Percentiles rank a stretch among this genome's conserved stretches.
phyloP scores from a whole-genome alignment of 2,329 filamentous ascomycete species.

The Calonectria pauciramosa region DNA sequence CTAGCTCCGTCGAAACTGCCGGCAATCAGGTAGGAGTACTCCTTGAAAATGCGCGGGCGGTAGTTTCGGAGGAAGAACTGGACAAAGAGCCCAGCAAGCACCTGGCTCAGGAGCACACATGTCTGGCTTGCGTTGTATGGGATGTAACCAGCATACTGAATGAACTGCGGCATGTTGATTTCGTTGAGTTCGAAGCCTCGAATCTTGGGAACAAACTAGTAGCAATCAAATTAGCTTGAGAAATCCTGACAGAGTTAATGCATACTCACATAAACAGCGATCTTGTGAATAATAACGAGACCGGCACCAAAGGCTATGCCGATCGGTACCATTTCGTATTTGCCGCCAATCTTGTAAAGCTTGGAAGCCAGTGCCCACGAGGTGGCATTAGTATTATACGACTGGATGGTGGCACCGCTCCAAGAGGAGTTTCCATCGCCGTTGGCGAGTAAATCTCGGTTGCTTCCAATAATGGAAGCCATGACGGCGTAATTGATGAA shows the following conservation, averaged over 20 bases:
- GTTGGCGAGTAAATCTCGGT: constrained; percentile 61
- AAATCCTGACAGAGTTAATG: neutral
- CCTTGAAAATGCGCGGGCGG: constrained; percentile 63
- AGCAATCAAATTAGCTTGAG: constrained; percentile 5
- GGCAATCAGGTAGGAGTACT: constrained; percentile 67
- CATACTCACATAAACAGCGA: constrained; percentile 55
- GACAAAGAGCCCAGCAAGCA: constrained; percentile 61
- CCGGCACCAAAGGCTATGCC: constrained; percentile 63
- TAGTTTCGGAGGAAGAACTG: constrained; percentile 68
- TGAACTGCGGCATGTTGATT: constrained; percentile 67
- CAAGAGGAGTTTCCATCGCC: constrained; percentile 63
- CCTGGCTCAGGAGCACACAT: constrained; percentile 64
- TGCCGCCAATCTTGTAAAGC: constrained; percentile 61
- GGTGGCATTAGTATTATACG: constrained; percentile 61
- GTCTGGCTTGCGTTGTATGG: constrained; percentile 69
- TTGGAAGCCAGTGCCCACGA: constrained; percentile 67
- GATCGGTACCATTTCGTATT: constrained; percentile 63
- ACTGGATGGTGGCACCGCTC: constrained; percentile 66
- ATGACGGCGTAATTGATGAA: constrained; percentile 69
- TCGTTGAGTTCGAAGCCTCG: constrained; percentile 55
- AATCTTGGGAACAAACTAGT: constrained; percentile 62
- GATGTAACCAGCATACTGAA: constrained; percentile 67
- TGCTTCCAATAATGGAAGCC: constrained; percentile 64
- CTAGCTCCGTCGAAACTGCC: constrained; percentile 67
- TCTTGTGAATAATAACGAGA: constrained; percentile 59